Evolutionary conservation across 345 rosid genomes (phyloP), one percentile per base, ranked within the genome.

Genomic region (Trapa bicornis): DNA sequence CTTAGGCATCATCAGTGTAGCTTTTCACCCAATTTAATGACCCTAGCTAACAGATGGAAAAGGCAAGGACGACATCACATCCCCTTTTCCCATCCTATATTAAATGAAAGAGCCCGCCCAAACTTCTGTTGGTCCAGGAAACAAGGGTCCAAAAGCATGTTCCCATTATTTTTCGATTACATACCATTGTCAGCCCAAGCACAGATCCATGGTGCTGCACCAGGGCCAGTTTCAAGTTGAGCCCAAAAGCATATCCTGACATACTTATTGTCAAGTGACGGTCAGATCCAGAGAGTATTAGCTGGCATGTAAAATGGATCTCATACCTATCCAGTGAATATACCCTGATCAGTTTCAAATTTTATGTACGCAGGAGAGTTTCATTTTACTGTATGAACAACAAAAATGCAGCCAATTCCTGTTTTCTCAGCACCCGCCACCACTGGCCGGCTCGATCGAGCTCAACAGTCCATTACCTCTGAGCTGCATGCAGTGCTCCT

Each of bases 381-480:
- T 58, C 33, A 2, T 45, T 2, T 13, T 45, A 45, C 48, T 4
- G 13, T 6, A 2, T 11, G 11, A 45, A 45, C 9, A 45, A 13
- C 48, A 41, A 41, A 8, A 41, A 7, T 1, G 2, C 61, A n/a
- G 32, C 61, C 32, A 41, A 22, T 0, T 58, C 35, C 37, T 12
- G 6, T 58, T 10, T 58, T 0, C 13, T 86, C 80, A 91, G 82
- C 99, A 89, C 35, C 96, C 97, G 35, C 92, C 92, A 60, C 91
- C 86, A 5, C 91, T 87, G 5, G 89, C 95, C 0, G 99, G 96
- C 82, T 94, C 97, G 33, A 94, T 83, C 0, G 99, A 94, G 73
- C 97, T 94, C 68, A 90, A 76, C 43, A 94, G 92, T 10, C 97
- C 99, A 11, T 94, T 94, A 61, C 95, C 99, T 10, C 99, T 83